phyloP scores from a whole-genome alignment of 768 basidiomycete genomes.

The Neoboletus subvelutipes region DNA sequence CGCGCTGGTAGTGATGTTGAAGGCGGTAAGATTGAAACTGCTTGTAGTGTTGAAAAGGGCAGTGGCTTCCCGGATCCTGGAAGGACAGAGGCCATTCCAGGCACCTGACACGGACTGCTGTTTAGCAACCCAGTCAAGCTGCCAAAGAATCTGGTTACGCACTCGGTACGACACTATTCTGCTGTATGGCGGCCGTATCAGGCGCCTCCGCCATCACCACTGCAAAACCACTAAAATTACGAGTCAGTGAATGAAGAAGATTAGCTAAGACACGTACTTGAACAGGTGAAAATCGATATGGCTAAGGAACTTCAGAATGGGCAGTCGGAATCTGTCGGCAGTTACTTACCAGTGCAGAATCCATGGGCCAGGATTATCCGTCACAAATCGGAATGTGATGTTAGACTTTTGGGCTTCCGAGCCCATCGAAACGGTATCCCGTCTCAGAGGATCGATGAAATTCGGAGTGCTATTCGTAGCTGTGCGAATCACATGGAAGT shows the following conservation, averaged over 20 bases:
- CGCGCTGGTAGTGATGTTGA: constrained; percentile 7
- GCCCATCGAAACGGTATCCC: constrained; percentile 38
- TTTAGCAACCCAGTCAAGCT: background rate
- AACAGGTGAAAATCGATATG: constrained; percentile 34
- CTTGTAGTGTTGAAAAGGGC: constrained; percentile 19
- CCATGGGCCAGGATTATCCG: constrained; percentile 69
- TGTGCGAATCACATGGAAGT: constrained; percentile 39
- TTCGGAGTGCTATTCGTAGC: constrained; percentile 33
- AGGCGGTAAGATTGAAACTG: constrained; percentile 16
- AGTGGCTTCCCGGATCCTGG: constrained; percentile 14
- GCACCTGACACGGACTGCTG: constrained; percentile 4
- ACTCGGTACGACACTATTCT: constrained; percentile 21
- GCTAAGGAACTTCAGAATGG: constrained; percentile 15
- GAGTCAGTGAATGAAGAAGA: constrained; percentile 4
- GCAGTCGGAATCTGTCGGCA: background rate
- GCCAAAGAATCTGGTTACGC: background rate
- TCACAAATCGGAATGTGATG: constrained; percentile 57
- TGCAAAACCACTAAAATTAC: constrained; percentile 28
- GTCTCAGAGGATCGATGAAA: constrained; percentile 37
- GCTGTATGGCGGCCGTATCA: constrained; percentile 16
- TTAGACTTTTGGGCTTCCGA: constrained; percentile 36
- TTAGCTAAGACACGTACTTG: constrained; percentile 12
- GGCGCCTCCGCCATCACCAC: constrained; percentile 31
- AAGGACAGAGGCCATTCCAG: constrained; percentile 25
- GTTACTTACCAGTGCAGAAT: constrained; percentile 41